Evolutionary conservation across 306 rosid genomes (phyloP), one percentile per base, ranked within the genome.

Genomic region (Cicer judaicum): DNA sequence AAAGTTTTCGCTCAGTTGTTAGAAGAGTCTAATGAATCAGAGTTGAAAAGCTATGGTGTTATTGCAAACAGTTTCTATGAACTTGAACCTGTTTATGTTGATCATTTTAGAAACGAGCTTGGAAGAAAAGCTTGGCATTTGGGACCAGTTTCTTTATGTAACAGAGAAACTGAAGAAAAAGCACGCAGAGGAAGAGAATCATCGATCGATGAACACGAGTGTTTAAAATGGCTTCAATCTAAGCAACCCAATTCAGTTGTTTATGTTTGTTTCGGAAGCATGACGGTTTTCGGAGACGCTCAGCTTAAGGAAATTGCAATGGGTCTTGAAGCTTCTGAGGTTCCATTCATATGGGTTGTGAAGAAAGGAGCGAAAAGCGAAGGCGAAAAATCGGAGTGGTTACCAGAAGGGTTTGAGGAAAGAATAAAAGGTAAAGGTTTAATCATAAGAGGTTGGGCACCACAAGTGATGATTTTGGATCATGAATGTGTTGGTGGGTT

Each of bases 81-180:
- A 18, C 80, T 87, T 0, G 93, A 91, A 15, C 82, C 86, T 0
- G 81, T 77, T 64, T 85, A 84, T 19, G 92, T 88, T 0, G 89
- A 91, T 46, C 74, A 80, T 72, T 88, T 84, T 15, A 79, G 71
- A 13, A 83, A 80, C 0, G 71, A 39, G 8, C 75, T 82, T 6
- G 88, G 93, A n/a, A 67, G 83, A 47, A 88, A 54, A 64, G 85
- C 89, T 1, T 91, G 93, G 96, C 86, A 73, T 36, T 72, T 88
- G 9, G 93, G 93, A 1, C 93, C 88, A 0, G 75, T 91, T 42
- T 84, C 85, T 2, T 40, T 82, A 9, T 77, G 82, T 61, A 84
- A 78, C 0, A 76, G 76, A 46, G 78, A 86, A 9, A 46, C 6
- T 0, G 77, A 77, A 18, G 88, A 84, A 1, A 85, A 85, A 43